Percentiles rank a stretch among this genome's conserved stretches.
Conservation (phyloP, 176 grass and related monocot species). For the Chrysopogon serrulatus region DNA sequence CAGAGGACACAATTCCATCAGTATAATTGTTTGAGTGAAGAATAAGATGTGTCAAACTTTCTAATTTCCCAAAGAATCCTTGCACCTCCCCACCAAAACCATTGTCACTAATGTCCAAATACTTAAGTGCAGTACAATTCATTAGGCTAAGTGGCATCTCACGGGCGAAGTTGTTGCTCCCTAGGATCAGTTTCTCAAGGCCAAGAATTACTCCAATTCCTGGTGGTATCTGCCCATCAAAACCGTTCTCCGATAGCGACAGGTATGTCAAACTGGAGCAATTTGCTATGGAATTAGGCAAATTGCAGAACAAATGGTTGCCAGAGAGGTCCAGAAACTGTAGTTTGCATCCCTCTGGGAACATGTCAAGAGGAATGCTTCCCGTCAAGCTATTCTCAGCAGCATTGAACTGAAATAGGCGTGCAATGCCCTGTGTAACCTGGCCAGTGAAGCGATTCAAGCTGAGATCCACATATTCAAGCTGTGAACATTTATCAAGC, state of each 20-base stretch:
- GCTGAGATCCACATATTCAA: conserved; percentile 45
- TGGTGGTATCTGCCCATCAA: neutral
- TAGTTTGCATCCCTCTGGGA: neutral
- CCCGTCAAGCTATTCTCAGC: conserved; percentile 45
- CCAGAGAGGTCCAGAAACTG: neutral
- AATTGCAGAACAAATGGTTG: conserved; percentile 25
- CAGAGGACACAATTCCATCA: conserved; percentile 35
- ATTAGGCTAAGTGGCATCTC: conserved; percentile 33
- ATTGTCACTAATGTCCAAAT: conserved; percentile 41
- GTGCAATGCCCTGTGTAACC: conserved; percentile 26
- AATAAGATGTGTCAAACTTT: conserved; percentile 2
- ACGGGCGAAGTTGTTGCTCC: conserved; percentile 34
- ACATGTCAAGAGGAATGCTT: neutral
- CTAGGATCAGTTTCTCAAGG: conserved; percentile 30
- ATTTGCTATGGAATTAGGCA: conserved; percentile 45
- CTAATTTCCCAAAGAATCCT: conserved; percentile 34
- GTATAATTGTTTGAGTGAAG: conserved; percentile 44
- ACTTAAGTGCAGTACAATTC: conserved; percentile 28
- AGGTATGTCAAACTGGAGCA: conserved; percentile 26
- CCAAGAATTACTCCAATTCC: conserved; percentile 25
- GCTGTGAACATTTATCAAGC: conserved; percentile 31
- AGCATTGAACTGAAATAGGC: conserved; percentile 25
- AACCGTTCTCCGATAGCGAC: neutral
- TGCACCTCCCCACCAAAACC: conserved; percentile 46
- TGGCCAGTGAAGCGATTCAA: conserved; percentile 40